These are phyloP conservation scores for Phytophthora lateralis DNA, from an alignment of 352 stramenopile species.

Conservation along the genomic window DNA sequence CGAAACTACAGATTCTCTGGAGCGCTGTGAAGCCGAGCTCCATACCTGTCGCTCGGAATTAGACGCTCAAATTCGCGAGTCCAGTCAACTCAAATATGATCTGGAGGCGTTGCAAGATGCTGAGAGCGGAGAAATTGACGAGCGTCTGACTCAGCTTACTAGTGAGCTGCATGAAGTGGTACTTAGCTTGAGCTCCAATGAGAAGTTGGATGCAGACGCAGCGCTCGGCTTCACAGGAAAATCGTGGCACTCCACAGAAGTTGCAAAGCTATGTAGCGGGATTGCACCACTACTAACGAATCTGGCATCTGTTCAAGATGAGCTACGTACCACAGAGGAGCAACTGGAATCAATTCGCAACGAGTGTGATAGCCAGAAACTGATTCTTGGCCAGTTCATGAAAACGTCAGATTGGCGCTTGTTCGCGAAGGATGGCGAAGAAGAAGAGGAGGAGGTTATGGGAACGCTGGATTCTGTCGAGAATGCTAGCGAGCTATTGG, in stretches of 20 bases:
- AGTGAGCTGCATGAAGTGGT: slow-evolving; percentile 22
- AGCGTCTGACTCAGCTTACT: slow-evolving; percentile 15
- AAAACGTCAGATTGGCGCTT: slow-evolving; percentile 28
- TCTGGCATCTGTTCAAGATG: slow-evolving; percentile 20
- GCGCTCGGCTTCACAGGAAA: slow-evolving; percentile 2
- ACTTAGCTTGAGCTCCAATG: slow-evolving; percentile 1
- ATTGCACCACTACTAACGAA: slow-evolving; percentile 13
- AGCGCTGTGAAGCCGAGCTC: slow-evolving; percentile 27
- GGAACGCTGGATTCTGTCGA: slow-evolving; percentile 2
- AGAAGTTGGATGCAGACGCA: slow-evolving; percentile 4
- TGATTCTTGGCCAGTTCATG: slow-evolving; percentile 28
- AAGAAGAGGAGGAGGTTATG: slow-evolving; percentile 4
- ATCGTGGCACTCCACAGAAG: slow-evolving; percentile 28
- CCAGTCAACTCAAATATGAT: slow-evolving; percentile 20
- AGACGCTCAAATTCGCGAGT: slow-evolving; percentile 18
- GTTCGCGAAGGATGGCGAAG: slow-evolving; percentile 26
- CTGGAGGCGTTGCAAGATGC: slow-evolving; percentile 20
- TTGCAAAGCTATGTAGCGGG: slow-evolving; percentile 14
- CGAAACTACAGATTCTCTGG: slow-evolving; percentile 11
- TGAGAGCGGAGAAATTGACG: slow-evolving; percentile 14
- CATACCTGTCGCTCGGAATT: slow-evolving; percentile 16
- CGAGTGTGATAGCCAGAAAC: slow-evolving; percentile 15
- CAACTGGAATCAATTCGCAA: slow-evolving; percentile 14
- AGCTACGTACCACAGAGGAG: slow-evolving; percentile 15
- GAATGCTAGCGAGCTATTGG: slow-evolving; percentile 18